A percentile compares a stretch with the other conserved stretches of the same genome.
phyloP scores from a whole-genome alignment of 305 asterid genomes.

The Fraxinus paxiana region DNA sequence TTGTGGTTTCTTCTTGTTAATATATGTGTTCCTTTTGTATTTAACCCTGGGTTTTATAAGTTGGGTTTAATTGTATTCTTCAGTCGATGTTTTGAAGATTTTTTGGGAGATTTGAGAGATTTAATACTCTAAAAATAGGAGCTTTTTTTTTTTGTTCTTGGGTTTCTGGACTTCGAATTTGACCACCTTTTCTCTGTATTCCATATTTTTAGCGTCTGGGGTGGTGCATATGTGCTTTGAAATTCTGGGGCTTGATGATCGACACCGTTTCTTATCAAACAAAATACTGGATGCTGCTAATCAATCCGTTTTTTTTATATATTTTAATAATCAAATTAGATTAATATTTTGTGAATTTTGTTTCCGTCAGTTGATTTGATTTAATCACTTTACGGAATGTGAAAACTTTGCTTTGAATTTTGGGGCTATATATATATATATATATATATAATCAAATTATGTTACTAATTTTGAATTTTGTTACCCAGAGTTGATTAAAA shows the following conservation, averaged over 20 bases:
- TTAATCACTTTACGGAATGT: background rate
- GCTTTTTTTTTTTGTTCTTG: background rate
- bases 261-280: background rate
- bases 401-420: background rate
- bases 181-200: background rate
- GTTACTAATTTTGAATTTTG: background rate
- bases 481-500: slow-evolving; percentile 10
- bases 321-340: background rate
- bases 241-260: background rate
- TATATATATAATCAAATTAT: background rate
- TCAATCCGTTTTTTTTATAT: background rate
- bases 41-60: background rate
- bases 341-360: background rate
- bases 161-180: background rate
- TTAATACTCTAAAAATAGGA: background rate
- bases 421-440: background rate
- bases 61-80: background rate
- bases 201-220: background rate
- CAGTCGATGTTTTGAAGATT: background rate
- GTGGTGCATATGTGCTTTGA: background rate
- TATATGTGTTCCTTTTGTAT: background rate
- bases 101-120: background rate
- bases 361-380: background rate
- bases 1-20: background rate
- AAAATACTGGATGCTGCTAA: background rate